Evolutionary conservation across 2,329 filamentous ascomycete genomes (phyloP), one percentile per base, ranked within the genome.

Genomic region (Penicillium concentricum): DNA sequence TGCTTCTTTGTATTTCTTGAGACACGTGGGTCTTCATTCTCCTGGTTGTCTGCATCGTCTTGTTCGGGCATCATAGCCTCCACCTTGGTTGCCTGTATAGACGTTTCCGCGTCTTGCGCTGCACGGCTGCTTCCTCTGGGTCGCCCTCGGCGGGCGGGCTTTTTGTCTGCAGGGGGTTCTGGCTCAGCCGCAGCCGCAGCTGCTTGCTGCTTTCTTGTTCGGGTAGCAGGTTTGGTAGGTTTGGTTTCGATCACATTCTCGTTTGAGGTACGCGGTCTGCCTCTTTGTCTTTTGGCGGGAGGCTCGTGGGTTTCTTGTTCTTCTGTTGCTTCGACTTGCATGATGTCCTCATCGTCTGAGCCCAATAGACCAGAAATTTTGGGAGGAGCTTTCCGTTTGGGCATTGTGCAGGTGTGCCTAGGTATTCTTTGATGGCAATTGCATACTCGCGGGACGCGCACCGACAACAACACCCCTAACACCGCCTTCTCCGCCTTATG

Each of bases 191-290:
- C 39, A 34, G 63, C 59, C 16, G 22, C 38, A 37, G 63, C 58
- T 18, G 61, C 56, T 10, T 63, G 57, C 38, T 64, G 67, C 28
- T 66, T 69, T 57, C 71, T 74, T 35, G 65, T 66, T 50, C 72
- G 69, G 1, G 66, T 57, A 22, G 42, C 32, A 18, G 47, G 41
- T 46, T 41, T 56, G 3, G 63, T 64, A 5, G 70, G 60, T 47
- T 69, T 69, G 24, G 64, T 62, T 26, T 72, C 78, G 52, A 78
- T 76, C 15, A 74, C 70, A 59, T 82, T 84, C 61, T 82, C 85
- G 22, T 63, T 52, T 7, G 69, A 63, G 12, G 69, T 67, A 59
- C 72, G 72, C 48, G 74, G 69, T 61, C 72, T 67, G 49, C 71
- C 73, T 69, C 75, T 63, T 41, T 62, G 48, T 62, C 68, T 74